These are phyloP conservation scores for Torrubiella hemipterigena DNA, from an alignment of 2,329 filamentous ascomycete genomes.

Conservation along the genomic window DNA sequence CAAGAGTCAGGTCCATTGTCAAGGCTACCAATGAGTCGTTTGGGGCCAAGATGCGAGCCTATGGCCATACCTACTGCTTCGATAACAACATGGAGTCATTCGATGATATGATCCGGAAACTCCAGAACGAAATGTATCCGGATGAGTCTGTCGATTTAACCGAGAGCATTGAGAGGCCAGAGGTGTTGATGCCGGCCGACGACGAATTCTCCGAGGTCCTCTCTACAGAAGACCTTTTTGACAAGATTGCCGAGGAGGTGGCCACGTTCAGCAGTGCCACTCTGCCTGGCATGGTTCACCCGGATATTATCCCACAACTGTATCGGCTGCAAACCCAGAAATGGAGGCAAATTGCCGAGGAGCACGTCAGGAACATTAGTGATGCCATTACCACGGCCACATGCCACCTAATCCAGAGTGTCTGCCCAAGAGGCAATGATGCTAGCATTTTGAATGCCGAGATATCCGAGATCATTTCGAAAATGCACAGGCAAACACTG, in stretches of 20 bases:
- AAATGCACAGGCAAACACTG: constrained; percentile 2
- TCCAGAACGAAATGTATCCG: no score
- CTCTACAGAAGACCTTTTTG: not conserved
- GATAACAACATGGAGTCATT: no score
- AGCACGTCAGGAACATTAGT: constrained; percentile 13
- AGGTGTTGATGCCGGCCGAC: no score
- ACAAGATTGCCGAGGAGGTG: constrained; percentile 11
- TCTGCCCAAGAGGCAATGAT: constrained; percentile 8
- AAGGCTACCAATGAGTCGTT: not conserved
- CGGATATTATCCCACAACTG: constrained; percentile 15
- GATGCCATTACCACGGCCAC: constrained; percentile 9
- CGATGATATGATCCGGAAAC: no score
- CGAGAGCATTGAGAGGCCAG: no score
- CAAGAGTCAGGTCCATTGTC: not conserved
- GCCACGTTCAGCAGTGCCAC: constrained; percentile 15
- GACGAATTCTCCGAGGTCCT: no score
- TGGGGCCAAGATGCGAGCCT: not conserved
- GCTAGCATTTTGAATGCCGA: constrained; percentile 8
- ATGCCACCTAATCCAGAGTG: constrained; percentile 5
- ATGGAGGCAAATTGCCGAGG: constrained; percentile 15
- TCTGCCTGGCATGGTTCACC: constrained; percentile 20
- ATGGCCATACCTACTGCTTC: not conserved
- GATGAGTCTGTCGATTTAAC: no score
- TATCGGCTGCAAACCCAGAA: constrained; percentile 18
- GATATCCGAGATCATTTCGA: constrained; percentile 4